These are phyloP conservation scores for Xylaria polymorpha DNA, from an alignment of 2,329 filamentous ascomycete species.

Conservation along the genomic window DNA sequence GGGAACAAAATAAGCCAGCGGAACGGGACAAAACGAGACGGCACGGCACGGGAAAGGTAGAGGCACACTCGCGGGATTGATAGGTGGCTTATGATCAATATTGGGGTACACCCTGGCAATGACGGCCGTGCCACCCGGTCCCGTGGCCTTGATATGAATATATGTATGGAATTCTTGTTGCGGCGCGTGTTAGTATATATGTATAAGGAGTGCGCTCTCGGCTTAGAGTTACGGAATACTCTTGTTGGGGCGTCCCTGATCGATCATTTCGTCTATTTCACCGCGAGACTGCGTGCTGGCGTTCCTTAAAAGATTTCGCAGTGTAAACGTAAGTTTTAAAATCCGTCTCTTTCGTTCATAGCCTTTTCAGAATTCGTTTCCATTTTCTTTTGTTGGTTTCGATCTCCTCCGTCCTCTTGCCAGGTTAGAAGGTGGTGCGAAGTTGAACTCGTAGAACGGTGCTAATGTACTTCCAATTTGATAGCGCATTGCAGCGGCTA, in stretches of 20 bases:
- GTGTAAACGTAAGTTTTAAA: background rate
- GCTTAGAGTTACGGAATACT: background rate
- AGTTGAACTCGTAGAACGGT: background rate
- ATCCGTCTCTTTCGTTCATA: conserved; percentile 3
- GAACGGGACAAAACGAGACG: conserved; percentile 27
- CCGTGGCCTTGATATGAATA: background rate
- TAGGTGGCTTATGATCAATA: conserved; percentile 17
- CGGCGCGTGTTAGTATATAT: conserved; percentile 9
- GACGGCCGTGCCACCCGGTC: conserved; percentile 12
- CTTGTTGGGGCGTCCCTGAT: background rate
- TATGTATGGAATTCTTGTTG: conserved; percentile 5
- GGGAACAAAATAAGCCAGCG: conserved; percentile 12
- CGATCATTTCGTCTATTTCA: background rate
- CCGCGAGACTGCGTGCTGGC: background rate
- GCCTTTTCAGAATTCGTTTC: background rate
- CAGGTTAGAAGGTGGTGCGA: background rate
- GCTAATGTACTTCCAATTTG: conserved; percentile 4
- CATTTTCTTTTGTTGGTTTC: no score
- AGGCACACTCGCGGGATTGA: conserved; percentile 8
- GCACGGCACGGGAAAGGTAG: conserved; percentile 20
- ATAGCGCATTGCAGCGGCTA: background rate
- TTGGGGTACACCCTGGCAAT: conserved; percentile 11
- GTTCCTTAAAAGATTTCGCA: background rate
- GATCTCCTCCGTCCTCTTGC: background rate
- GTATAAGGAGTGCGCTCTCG: background rate